Evolutionary conservation across 2,329 filamentous ascomycete genomes (phyloP).

Genomic region (Fusarium buharicum): DNA sequence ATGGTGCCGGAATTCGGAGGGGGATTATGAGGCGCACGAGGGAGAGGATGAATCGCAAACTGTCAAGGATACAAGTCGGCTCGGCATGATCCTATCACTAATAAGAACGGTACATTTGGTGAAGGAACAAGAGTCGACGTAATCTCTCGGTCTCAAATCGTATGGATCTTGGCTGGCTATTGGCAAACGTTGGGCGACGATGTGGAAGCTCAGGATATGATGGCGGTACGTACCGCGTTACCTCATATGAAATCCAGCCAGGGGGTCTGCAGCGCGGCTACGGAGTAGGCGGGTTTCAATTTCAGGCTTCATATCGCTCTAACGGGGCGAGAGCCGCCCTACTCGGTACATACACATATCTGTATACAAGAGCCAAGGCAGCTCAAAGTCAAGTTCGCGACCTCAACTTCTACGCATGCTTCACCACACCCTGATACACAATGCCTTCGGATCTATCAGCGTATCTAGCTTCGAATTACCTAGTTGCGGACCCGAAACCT

Average conservation of each 20-base stretch:
- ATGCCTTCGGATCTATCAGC: constrained; percentile 75
- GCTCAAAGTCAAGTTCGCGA: constrained; percentile 9
- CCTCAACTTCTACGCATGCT: constrained; percentile 1
- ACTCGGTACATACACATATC: constrained; percentile 44
- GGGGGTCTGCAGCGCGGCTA: too few species aligned
- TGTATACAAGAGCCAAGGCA: constrained; percentile 16
- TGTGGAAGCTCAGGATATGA: constrained; percentile 39
- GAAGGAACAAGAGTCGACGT: constrained; percentile 18
- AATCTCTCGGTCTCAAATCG: constrained; percentile 17
- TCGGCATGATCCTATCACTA: constrained; percentile 47
- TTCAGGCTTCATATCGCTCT: constrained; percentile 21
- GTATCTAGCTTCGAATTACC: constrained; percentile 92
- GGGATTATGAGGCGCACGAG: constrained; percentile 43
- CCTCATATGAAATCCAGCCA: constrained; percentile 27
- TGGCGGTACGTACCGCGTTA: constrained; percentile 43
- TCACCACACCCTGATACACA: constrained; percentile 6
- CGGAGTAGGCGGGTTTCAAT: not conserved
- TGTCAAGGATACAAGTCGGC: constrained; percentile 34
- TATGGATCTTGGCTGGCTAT: constrained; percentile 28
- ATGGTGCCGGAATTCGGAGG: constrained; percentile 22
- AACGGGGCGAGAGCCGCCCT: constrained; percentile 19
- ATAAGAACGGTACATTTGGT: constrained; percentile 10
- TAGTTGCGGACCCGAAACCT: constrained; percentile 68
- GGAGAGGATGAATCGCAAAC: constrained; percentile 37
- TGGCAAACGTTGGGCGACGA: constrained; percentile 41